phyloP scores from a whole-genome alignment of 2,329 filamentous ascomycete species.

The Penicillium expansum region DNA sequence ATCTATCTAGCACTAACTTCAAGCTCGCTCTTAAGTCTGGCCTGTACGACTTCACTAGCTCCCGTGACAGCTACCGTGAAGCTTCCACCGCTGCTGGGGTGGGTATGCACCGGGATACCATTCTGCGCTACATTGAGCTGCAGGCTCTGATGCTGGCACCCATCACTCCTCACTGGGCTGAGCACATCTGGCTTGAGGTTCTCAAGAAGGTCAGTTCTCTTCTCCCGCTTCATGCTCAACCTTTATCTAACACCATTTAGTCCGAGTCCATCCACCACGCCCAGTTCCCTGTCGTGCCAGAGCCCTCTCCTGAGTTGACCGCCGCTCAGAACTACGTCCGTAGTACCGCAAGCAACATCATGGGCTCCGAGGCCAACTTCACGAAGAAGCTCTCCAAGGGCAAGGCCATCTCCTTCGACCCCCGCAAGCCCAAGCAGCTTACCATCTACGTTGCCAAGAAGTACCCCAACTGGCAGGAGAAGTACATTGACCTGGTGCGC shows the following conservation, averaged over 20 bases:
- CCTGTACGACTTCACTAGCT: conserved; percentile 86
- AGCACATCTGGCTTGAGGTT: conserved; percentile 91
- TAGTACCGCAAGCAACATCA: conserved; percentile 71
- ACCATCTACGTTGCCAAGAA: conserved; percentile 77
- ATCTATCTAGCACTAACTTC: conserved; percentile 62
- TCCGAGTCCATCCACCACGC: conserved; percentile 74
- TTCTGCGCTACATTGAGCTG: conserved; percentile 77
- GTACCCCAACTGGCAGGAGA: conserved; percentile 88
- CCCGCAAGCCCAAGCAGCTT: conserved; percentile 86
- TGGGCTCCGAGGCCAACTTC: conserved; percentile 71
- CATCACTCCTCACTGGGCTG: conserved; percentile 88
- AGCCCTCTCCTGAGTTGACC: conserved; percentile 64
- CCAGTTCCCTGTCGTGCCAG: conserved; percentile 67
- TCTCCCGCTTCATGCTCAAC: neutral
- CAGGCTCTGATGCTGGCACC: conserved; percentile 80
- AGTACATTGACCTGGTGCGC: conserved; percentile 77
- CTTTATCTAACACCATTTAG: conserved; percentile 36
- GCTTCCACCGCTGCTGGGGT: conserved; percentile 71
- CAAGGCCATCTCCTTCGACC: conserved; percentile 80
- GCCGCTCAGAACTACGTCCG: conserved; percentile 82
- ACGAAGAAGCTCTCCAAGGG: conserved; percentile 90
- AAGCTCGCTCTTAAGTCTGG: conserved; percentile 82
- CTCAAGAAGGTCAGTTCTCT: conserved; percentile 59
- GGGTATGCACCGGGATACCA: conserved; percentile 80
- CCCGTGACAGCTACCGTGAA: conserved; percentile 89